Conservation (phyloP, 31 red algal genomes). For the Bonnemaisonia californica region DNA sequence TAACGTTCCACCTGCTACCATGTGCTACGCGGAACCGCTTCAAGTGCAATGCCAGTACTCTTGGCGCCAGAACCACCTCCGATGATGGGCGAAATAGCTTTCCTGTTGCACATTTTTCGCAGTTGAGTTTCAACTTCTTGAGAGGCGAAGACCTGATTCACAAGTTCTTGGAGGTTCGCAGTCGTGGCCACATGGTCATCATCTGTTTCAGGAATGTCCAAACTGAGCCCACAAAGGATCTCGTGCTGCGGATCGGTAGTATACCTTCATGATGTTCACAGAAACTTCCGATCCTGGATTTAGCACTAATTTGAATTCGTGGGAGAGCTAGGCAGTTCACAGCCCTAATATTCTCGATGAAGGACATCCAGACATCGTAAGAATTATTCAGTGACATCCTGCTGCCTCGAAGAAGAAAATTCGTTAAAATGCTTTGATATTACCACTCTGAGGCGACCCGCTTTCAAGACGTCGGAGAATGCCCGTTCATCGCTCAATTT, state of each 20-base stretch:
- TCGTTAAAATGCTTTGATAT: slow-evolving; percentile 28
- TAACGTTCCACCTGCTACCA: not conserved
- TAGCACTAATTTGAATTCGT: slow-evolving; percentile 14
- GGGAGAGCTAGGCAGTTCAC: not conserved
- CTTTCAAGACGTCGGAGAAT: not conserved
- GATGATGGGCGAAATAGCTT: not conserved
- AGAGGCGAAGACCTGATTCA: slow-evolving; percentile 15
- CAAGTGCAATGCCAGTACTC: slow-evolving; percentile 23
- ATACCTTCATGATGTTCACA: slow-evolving; percentile 25
- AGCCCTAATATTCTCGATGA: not conserved
- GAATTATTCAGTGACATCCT: slow-evolving; percentile 39
- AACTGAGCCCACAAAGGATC: slow-evolving; percentile 17
- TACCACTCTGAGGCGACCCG: slow-evolving; percentile 1
- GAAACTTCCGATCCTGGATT: slow-evolving; percentile 12
- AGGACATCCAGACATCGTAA: slow-evolving; percentile 23
- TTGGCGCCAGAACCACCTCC: slow-evolving; percentile 17
- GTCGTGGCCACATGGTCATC: not conserved
- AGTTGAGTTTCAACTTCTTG: slow-evolving; percentile 31
- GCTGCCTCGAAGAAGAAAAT: slow-evolving; percentile 30
- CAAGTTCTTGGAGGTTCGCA: slow-evolving; percentile 3
- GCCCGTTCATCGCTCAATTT: not conserved
- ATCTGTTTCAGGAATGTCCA: slow-evolving; percentile 35
- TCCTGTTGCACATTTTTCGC: slow-evolving; percentile 23
- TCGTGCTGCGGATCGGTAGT: not conserved
- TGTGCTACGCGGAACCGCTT: slow-evolving; percentile 25